phyloP scores from a whole-genome alignment of 2,329 filamentous ascomycete genomes.

The Coniochaeta sp. region DNA sequence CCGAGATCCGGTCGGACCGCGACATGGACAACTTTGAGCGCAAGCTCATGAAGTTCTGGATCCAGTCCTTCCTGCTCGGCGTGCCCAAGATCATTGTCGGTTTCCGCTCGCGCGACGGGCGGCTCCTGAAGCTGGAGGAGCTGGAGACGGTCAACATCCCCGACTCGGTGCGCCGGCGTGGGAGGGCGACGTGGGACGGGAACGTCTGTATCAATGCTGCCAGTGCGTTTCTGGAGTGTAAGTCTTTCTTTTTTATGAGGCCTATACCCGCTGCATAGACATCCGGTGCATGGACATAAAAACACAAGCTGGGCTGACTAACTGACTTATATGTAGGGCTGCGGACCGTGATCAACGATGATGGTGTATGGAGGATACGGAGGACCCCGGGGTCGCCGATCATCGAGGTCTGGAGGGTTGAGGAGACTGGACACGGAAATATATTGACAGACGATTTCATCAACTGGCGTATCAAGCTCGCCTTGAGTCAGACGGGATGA shows the following conservation, averaged over 20 bases:
- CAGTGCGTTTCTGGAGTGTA: slow-evolving; percentile 68
- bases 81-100: slow-evolving; percentile 90
- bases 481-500: slow-evolving; percentile 16
- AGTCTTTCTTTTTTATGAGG: slow-evolving; percentile 23
- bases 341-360: slow-evolving; percentile 54
- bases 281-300: too few relatives aligned
- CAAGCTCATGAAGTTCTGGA: slow-evolving; percentile 94
- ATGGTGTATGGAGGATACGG: slow-evolving; percentile 75
- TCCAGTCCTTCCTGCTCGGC: slow-evolving; percentile 88
- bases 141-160: slow-evolving; percentile 76
- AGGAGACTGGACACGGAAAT: slow-evolving; percentile 66
- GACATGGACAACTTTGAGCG: slow-evolving; percentile 74
- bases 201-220: slow-evolving; percentile 93
- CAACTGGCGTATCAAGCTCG: slow-evolving; percentile 60
- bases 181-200: slow-evolving; percentile 74
- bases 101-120: slow-evolving; percentile 67
- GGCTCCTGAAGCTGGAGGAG: slow-evolving; percentile 67
- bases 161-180: slow-evolving; percentile 59
- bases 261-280: too few relatives aligned
- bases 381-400: slow-evolving; percentile 52
- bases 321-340: slow-evolving; percentile 42
- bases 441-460: slow-evolving; percentile 74
- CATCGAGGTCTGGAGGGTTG: slow-evolving; percentile 68
- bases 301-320: background rate
- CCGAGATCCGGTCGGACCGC: slow-evolving; percentile 57